These are phyloP conservation scores for Colletotrichum orbiculare DNA, from an alignment of 2,329 filamentous ascomycete genomes.

Conservation along the genomic window DNA sequence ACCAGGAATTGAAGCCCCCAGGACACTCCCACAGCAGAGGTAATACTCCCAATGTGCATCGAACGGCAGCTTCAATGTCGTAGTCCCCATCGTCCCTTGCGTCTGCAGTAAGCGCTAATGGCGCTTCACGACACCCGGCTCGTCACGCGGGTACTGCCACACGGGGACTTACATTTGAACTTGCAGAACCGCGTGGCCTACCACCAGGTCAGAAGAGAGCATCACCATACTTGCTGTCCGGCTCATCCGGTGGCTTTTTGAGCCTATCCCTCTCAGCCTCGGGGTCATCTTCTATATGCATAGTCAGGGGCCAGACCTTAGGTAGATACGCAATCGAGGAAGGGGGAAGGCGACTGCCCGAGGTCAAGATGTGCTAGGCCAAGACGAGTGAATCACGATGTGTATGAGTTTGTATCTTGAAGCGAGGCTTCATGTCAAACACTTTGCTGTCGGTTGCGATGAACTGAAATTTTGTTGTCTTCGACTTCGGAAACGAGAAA, in stretches of 20 bases:
- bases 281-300: conserved; percentile 4
- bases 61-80: not conserved
- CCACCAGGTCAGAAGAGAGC: conserved; percentile 1
- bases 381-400: not conserved
- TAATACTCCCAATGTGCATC: not conserved
- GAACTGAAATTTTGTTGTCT: conserved; percentile 10
- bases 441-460: conserved; percentile 11
- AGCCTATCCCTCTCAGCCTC: not conserved
- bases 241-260: conserved; percentile 3
- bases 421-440: not conserved
- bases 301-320: not conserved
- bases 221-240: conserved; percentile 15
- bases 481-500: conserved; percentile 6
- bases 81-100: not conserved
- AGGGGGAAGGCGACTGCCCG: not conserved
- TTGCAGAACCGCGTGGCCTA: not conserved
- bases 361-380: not conserved
- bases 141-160: conserved; percentile 17
- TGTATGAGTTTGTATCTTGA: conserved; percentile 13
- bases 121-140: conserved; percentile 2
- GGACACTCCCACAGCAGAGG: not conserved
- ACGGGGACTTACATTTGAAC: conserved; percentile 15
- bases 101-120: conserved; percentile 11
- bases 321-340: not conserved
- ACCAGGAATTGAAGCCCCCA: not conserved